These are phyloP conservation scores for Ambrosiella cleistominuta DNA, from an alignment of 2,329 filamentous ascomycete genomes.

Conservation along the genomic window DNA sequence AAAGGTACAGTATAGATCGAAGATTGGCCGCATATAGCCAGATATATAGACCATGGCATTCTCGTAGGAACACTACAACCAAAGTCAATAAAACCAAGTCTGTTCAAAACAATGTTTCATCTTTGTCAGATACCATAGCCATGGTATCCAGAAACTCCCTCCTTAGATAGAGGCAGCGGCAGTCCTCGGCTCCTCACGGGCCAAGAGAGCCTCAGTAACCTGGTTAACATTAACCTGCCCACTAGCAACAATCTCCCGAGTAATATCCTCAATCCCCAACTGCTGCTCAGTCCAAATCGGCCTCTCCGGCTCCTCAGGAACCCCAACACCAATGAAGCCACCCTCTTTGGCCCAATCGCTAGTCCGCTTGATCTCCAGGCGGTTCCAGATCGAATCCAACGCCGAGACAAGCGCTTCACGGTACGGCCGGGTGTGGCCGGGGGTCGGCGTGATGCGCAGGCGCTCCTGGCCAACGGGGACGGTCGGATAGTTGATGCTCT, in stretches of 20 bases:
- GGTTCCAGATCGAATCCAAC: conserved; percentile 72
- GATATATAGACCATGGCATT: too few species aligned
- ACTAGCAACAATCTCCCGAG: conserved; percentile 40
- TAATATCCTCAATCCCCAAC: conserved; percentile 54
- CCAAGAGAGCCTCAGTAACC: conserved; percentile 8
- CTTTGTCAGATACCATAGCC: too few species aligned
- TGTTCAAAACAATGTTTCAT: too few species aligned
- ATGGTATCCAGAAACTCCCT: neutral
- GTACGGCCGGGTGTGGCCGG: conserved; percentile 71
- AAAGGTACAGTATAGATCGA: neutral
- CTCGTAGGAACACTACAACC: too few species aligned
- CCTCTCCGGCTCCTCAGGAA: conserved; percentile 40
- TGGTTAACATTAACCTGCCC: conserved; percentile 7
- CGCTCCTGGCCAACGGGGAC: conserved; percentile 96
- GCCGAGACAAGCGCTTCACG: conserved; percentile 67
- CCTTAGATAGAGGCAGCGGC: neutral
- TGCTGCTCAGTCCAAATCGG: conserved; percentile 90
- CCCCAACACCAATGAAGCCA: conserved; percentile 87
- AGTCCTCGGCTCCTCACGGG: conserved; percentile 2
- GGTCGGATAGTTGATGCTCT: conserved; percentile 97
- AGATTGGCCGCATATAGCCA: too few species aligned
- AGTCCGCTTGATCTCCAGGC: conserved; percentile 80
- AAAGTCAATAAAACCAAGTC: too few species aligned
- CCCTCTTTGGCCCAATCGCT: conserved; percentile 81
- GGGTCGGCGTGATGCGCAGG: conserved; percentile 87